These are phyloP conservation scores for Samsoniella hepiali DNA, from an alignment of 2,329 filamentous ascomycete genomes.

Conservation along the genomic window DNA sequence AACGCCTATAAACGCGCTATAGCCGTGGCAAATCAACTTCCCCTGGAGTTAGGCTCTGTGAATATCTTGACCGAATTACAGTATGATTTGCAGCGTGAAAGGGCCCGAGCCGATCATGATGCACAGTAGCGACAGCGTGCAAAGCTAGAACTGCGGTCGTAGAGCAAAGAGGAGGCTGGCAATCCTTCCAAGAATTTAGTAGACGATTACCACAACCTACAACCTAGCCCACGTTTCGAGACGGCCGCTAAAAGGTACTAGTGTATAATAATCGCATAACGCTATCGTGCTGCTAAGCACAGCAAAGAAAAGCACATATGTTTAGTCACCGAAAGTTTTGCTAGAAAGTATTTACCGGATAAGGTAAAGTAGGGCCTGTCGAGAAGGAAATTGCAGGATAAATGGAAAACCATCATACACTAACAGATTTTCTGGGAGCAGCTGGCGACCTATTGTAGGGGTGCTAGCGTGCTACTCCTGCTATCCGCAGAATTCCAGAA, in stretches of 20 bases:
- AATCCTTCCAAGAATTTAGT: neutral
- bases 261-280: neutral
- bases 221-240: neutral
- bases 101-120: neutral
- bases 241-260: neutral
- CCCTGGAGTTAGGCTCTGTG: neutral
- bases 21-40: neutral
- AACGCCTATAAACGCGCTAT: neutral
- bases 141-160: neutral
- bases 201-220: neutral
- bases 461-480: neutral
- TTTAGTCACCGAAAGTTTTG: neutral
- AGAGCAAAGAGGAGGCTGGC: neutral
- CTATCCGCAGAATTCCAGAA: neutral
- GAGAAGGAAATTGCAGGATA: neutral
- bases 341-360: neutral
- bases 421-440: neutral
- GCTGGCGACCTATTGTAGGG: neutral
- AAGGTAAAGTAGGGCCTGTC: neutral
- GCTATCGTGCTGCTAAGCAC: neutral
- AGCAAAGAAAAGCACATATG: neutral
- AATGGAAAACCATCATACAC: constrained; percentile 1
- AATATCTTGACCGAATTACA: neutral
- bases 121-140: neutral
- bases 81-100: neutral